phyloP scores from a whole-genome alignment of 129 eudicot species.

The Ambrosia artemisiifolia region DNA sequence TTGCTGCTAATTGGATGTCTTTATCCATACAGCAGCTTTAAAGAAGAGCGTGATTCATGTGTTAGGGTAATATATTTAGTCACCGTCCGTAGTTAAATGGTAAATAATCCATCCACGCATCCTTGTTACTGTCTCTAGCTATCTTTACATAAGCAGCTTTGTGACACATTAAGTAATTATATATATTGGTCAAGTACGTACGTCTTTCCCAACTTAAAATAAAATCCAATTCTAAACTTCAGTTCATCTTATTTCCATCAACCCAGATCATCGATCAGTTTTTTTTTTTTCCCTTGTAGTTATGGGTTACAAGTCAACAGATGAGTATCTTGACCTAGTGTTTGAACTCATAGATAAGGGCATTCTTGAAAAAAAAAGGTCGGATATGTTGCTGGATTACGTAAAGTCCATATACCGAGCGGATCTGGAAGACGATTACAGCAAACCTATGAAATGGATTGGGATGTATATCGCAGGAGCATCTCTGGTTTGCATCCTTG shows the following conservation, averaged over 20 bases:
- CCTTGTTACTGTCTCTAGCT: not conserved
- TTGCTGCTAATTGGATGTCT: no score
- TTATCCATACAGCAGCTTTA: not conserved
- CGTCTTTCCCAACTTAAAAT: no score
- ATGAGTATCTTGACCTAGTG: not conserved
- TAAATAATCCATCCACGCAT: not conserved
- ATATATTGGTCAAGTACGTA: no score
- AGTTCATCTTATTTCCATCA: not conserved
- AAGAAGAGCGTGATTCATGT: not conserved
- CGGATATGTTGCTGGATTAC: not conserved
- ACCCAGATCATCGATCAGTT: not conserved
- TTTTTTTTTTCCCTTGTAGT: no score
- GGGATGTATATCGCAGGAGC: slow-evolving; percentile 7
- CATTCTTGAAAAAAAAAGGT: not conserved
- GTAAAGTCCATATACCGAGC: not conserved
- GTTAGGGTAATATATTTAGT: not conserved
- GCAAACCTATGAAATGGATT: not conserved
- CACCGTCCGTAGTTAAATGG: not conserved
- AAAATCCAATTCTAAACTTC: not conserved
- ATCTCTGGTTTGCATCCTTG: not conserved
- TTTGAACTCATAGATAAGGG: not conserved
- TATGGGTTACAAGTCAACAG: not conserved
- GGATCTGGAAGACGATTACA: not conserved
- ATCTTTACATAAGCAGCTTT: not conserved
- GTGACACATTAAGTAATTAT: no score